Evolutionary conservation across 2,329 filamentous ascomycete genomes (phyloP).

Genomic region (Scedosporium boydii): DNA sequence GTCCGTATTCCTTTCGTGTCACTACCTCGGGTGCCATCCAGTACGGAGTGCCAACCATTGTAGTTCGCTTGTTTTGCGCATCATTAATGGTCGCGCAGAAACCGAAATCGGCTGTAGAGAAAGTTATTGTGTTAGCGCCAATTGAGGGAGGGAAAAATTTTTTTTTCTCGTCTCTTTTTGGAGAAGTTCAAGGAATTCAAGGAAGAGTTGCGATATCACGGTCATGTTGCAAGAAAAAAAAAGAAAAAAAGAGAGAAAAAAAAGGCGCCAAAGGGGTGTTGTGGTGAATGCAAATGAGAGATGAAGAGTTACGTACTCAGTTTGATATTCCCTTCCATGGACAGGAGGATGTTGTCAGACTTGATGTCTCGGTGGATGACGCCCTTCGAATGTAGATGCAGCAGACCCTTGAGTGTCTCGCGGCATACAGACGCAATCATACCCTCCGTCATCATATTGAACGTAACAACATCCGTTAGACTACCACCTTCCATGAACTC

Average conservation of each 20-base stretch:
- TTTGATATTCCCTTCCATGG: conserved; percentile 92
- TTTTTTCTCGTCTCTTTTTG: no score
- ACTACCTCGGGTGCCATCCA: conserved; percentile 99
- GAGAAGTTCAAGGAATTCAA: no score
- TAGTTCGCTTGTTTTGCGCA: conserved; percentile 91
- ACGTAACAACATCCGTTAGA: conserved; percentile 95
- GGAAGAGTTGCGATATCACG: no score
- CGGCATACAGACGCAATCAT: conserved; percentile 94
- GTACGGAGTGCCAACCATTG: conserved; percentile 98
- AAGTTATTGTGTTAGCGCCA: not conserved
- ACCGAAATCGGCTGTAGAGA: conserved; percentile 76
- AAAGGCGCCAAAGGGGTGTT: not conserved
- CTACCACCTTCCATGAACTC: conserved; percentile 99
- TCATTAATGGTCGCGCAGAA: conserved; percentile 99
- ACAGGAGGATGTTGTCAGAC: conserved; percentile 93
- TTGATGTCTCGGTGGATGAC: conserved; percentile 99
- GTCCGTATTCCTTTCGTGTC: conserved; percentile 92
- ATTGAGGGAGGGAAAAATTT: no score
- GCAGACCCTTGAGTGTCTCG: conserved; percentile 83
- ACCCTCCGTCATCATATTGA: conserved; percentile 97
- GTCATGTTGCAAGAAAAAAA: not conserved
- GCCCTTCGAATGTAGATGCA: conserved; percentile 93
- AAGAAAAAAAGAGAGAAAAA: not conserved
- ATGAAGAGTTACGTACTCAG: conserved; percentile 57
- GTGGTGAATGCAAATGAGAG: not conserved